phyloP scores from a whole-genome alignment of 768 basidiomycete genomes.

The Agaricus subrufescens region DNA sequence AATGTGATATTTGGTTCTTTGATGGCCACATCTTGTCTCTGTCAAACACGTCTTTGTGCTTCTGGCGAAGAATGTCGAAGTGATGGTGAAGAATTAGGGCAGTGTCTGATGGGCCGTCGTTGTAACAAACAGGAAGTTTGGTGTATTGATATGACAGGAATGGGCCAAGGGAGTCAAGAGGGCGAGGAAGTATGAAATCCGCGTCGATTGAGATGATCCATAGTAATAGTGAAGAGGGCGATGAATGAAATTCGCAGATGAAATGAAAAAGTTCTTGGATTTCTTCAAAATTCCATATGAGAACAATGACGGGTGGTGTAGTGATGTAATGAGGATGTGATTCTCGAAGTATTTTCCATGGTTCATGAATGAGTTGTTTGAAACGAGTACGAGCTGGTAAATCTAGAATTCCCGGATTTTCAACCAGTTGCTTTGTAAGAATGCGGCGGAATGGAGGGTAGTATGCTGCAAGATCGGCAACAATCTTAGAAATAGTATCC shows the following conservation, averaged over 20 bases:
- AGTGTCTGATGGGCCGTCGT: not conserved
- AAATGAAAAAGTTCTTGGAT: not conserved
- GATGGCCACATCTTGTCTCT: not conserved
- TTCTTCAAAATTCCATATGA: not conserved
- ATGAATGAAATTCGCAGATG: not conserved
- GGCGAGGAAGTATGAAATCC: not conserved
- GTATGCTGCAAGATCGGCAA: slow-evolving; percentile 12
- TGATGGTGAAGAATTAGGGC: not conserved
- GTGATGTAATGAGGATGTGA: slow-evolving; percentile 1
- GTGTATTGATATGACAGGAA: not conserved
- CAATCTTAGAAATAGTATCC: slow-evolving; percentile 8
- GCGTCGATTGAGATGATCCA: not conserved
- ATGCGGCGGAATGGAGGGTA: slow-evolving; percentile 12
- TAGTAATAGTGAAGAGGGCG: not conserved
- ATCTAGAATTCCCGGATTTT: slow-evolving; percentile 17
- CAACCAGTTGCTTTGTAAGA: slow-evolving; percentile 14
- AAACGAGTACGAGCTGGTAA: slow-evolving; percentile 17
- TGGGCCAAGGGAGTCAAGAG: not conserved
- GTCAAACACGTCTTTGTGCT: not conserved
- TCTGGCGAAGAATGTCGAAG: not conserved
- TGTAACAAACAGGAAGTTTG: not conserved
- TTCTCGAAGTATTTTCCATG: slow-evolving; percentile 10
- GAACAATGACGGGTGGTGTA: not conserved
- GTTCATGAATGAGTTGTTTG: slow-evolving; percentile 16
- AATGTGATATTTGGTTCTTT: not conserved